phyloP scores from a whole-genome alignment of 2,329 filamentous ascomycete genomes.

The Hirsutella thompsonii region DNA sequence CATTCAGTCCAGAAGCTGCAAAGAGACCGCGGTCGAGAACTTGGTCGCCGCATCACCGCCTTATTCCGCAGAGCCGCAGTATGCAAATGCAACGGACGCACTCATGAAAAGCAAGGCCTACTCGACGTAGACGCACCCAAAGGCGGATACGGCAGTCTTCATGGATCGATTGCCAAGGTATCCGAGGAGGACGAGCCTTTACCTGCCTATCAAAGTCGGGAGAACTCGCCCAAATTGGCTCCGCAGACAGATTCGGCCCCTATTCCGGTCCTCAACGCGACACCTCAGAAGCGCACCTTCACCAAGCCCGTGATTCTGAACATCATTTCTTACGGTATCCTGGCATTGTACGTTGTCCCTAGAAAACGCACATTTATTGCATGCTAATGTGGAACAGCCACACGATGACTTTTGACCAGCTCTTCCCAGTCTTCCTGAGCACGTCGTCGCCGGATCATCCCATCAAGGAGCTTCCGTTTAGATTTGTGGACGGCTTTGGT shows the following conservation, averaged over 20 bases:
- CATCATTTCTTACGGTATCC: slow-evolving; percentile 79
- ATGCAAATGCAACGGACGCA: slow-evolving; percentile 22
- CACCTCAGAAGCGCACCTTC: slow-evolving; percentile 44
- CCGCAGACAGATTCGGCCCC: slow-evolving; percentile 13
- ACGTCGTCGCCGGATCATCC: slow-evolving; percentile 40
- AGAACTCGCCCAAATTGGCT: slow-evolving; percentile 36
- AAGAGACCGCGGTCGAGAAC: slow-evolving; percentile 62
- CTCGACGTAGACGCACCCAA: slow-evolving; percentile 44
- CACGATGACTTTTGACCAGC: slow-evolving; percentile 91
- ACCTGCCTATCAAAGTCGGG: slow-evolving; percentile 55
- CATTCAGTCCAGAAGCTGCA: slow-evolving; percentile 69
- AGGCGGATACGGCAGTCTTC: slow-evolving; percentile 41
- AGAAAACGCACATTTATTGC: too few relatives aligned
- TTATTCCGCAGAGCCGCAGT: slow-evolving; percentile 20
- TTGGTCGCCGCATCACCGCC: slow-evolving; percentile 57
- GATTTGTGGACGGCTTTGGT: slow-evolving; percentile 77
- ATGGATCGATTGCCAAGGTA: background rate
- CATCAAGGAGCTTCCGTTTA: slow-evolving; percentile 60
- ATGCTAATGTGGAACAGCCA: slow-evolving; percentile 43
- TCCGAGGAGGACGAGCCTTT: slow-evolving; percentile 39
- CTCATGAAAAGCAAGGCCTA: slow-evolving; percentile 48
- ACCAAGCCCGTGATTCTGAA: slow-evolving; percentile 76
- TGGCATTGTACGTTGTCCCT: slow-evolving; percentile 71
- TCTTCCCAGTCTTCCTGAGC: slow-evolving; percentile 85
- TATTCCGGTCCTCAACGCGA: background rate